Conservation (phyloP, 768 basidiomycete genomes). For the Melanogaster broomeanus region DNA sequence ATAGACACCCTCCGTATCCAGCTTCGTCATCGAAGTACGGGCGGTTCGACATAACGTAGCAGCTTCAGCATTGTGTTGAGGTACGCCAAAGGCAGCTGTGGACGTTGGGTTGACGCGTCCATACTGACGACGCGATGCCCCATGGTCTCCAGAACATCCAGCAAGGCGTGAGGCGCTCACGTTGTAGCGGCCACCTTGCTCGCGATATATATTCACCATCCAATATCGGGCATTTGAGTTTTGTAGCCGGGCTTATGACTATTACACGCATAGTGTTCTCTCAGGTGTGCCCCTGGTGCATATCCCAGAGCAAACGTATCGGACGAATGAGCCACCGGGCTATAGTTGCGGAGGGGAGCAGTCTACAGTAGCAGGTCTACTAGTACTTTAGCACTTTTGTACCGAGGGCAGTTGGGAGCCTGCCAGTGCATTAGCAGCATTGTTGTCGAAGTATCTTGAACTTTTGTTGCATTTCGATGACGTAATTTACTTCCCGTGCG, state of each 20-base stretch:
- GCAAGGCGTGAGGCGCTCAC: constrained; percentile 10
- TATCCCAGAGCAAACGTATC: constrained; percentile 20
- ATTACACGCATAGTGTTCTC: constrained; percentile 29
- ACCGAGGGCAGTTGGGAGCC: not conserved
- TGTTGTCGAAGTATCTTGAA: no score
- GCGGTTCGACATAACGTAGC: constrained; percentile 11
- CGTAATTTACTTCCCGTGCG: no score
- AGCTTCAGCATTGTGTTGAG: not conserved
- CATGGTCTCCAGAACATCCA: not conserved
- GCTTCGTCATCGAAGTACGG: constrained; percentile 10
- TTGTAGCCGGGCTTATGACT: constrained; percentile 29
- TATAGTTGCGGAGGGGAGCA: constrained; percentile 2
- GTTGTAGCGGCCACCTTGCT: constrained; percentile 8
- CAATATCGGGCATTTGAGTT: constrained; percentile 15
- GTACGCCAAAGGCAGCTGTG: not conserved
- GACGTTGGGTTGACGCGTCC: not conserved
- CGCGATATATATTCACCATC: constrained; percentile 5
- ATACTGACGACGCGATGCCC: not conserved
- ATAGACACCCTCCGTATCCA: not conserved
- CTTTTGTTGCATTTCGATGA: no score
- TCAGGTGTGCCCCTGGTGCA: constrained; percentile 21
- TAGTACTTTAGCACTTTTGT: no score
- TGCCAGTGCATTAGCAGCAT: no score
- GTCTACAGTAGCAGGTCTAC: no score
- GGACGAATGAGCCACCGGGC: constrained; percentile 4